Evolutionary conservation across 305 asterid genomes (phyloP), one percentile per base, ranked within the genome.

Genomic region (Fraxinus latifolia): DNA sequence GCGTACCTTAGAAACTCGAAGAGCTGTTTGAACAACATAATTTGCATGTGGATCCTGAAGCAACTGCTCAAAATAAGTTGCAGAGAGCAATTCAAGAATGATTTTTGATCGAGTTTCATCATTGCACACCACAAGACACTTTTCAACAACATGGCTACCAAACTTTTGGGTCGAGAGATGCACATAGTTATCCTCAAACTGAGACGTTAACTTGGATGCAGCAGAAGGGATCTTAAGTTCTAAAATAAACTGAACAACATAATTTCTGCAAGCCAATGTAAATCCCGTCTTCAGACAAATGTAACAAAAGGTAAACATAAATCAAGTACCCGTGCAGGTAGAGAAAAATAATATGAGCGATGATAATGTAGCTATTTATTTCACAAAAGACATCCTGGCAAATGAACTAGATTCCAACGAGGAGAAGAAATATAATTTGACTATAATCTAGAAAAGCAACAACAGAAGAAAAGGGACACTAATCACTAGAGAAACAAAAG

Each of bases 41-140:
- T 95, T 95, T 79, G 97, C 99, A 79, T 94, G 95, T 29, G 99
- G 98, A 65, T 94, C 98, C 85, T 93, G 98, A 89, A 95, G 93
- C 91, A 94, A 85, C 87, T 91, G 99, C 80, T 93, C 98, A 68
- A 95, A 90, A 83, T 90, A 92, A 58, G 92, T 65, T 53, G 91
- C 88, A 25, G 92, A 87, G 76, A 94, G 91, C 85, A 95, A 83
- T 85, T 95, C 99, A 1, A 84, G 87, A 84, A 94, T 89, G 87
- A 95, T 91, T 77, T 82, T 89, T 31, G 98, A 88, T 79, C 86
- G 90, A 32, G 72, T 81, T 77, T 89, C 91, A 14, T 90, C 89
- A 7, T 86, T 87, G 50, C 92, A 86, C 67, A 83, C 81, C 37
- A 50, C 76, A 4, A 95, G 94, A 78, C 98, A 94, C 84, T 92